Percentiles rank a stretch among this genome's conserved stretches.
phyloP scores from a whole-genome alignment of 441 rosid species.

The Pelargonium australe region DNA sequence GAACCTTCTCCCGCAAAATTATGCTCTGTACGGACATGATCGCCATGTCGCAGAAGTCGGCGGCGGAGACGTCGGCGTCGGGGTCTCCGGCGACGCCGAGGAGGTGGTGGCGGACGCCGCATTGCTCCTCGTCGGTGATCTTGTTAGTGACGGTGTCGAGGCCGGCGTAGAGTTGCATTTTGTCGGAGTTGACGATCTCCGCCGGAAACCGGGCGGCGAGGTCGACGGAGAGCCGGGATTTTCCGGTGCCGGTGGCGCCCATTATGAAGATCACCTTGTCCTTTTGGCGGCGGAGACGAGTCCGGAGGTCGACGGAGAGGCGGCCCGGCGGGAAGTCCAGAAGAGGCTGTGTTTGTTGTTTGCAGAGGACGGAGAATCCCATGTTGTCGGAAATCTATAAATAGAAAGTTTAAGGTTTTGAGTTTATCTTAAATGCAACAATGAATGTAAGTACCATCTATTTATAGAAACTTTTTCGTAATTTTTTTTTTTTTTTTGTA shows the following conservation, averaged over 20 bases:
- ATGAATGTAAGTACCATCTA: too few species aligned
- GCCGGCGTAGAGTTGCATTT: slow-evolving; percentile 61
- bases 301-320: slow-evolving; percentile 26
- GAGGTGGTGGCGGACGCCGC: slow-evolving; percentile 64
- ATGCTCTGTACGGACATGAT: slow-evolving; percentile 34
- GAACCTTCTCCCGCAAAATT: slow-evolving; percentile 33
- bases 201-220: slow-evolving; percentile 48
- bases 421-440: too few species aligned
- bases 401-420: too few species aligned
- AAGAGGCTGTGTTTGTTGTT: slow-evolving; percentile 25
- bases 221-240: slow-evolving; percentile 61
- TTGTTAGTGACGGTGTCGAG: slow-evolving; percentile 65
- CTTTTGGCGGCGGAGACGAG: slow-evolving; percentile 31
- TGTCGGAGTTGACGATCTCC: slow-evolving; percentile 70
- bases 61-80: slow-evolving; percentile 41
- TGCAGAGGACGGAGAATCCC: slow-evolving; percentile 15
- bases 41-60: slow-evolving; percentile 42
- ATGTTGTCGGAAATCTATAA: neutral
- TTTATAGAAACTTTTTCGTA: too few species aligned
- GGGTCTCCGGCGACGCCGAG: slow-evolving; percentile 42
- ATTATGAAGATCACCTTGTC: slow-evolving; percentile 50
- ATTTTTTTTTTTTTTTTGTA: too few species aligned
- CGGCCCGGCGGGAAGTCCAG: slow-evolving; percentile 28
- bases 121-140: slow-evolving; percentile 44
- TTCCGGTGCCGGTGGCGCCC: slow-evolving; percentile 80